A percentile compares a stretch with the other conserved stretches of the same genome.
Evolutionary conservation across 257 asterid species (phyloP).

Genomic region (Echites panduratus): DNA sequence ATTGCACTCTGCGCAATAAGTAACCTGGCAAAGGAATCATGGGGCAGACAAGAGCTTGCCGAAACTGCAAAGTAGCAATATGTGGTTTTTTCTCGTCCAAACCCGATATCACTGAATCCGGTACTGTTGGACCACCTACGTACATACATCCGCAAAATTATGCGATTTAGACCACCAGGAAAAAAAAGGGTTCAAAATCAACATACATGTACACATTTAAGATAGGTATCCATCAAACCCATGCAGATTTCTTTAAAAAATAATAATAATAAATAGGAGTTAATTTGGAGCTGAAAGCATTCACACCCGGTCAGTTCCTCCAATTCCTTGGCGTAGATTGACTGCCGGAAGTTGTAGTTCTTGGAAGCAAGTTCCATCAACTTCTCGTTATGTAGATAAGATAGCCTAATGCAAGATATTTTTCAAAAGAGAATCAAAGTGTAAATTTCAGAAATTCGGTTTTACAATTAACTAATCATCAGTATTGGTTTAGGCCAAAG

Average conservation of each 20-base stretch:
- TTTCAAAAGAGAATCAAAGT: not conserved
- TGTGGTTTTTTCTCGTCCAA: constrained; percentile 57
- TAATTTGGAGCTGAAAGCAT: too few relatives aligned
- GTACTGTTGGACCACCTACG: constrained; percentile 51
- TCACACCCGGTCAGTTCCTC: constrained; percentile 48
- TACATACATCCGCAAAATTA: too few relatives aligned
- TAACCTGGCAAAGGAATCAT: constrained; percentile 30
- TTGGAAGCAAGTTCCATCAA: constrained; percentile 44
- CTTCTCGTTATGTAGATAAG: constrained; percentile 34
- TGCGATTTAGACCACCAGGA: too few relatives aligned
- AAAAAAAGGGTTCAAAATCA: too few relatives aligned
- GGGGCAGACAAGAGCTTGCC: constrained; percentile 33
- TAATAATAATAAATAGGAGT: too few relatives aligned
- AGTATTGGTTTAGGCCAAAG: too few relatives aligned
- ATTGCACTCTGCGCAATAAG: constrained; percentile 40
- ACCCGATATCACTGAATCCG: constrained; percentile 53
- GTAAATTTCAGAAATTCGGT: not conserved
- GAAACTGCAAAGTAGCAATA: constrained; percentile 46
- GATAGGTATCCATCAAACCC: too few relatives aligned
- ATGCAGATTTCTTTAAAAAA: too few relatives aligned
- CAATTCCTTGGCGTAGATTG: constrained; percentile 37
- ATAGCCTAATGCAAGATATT: constrained; percentile 20
- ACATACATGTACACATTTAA: too few relatives aligned
- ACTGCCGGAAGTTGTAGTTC: constrained; percentile 42
- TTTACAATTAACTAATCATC: too few relatives aligned